Percentiles rank a stretch among this genome's conserved stretches.
phyloP scores from a whole-genome alignment of 2,329 filamentous ascomycete species.

The Colletotrichum sojae region DNA sequence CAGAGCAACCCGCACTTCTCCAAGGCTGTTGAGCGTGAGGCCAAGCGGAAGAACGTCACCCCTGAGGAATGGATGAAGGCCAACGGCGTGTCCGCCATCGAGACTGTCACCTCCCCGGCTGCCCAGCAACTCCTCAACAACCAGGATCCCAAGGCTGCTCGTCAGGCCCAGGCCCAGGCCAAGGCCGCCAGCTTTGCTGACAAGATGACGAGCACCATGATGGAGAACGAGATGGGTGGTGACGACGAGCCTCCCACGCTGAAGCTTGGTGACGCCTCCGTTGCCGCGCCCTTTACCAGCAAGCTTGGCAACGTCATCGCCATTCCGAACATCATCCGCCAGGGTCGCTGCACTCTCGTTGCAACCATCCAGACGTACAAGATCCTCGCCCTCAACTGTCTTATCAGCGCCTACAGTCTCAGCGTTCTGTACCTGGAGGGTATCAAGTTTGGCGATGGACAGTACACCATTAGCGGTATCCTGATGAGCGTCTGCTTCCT shows the following conservation, averaged over 20 bases:
- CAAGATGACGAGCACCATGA: constrained; percentile 87
- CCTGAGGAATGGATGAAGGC: constrained; percentile 69
- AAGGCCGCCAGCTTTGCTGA: constrained; percentile 87
- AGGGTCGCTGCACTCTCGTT: constrained; percentile 96
- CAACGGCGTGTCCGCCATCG: constrained; percentile 67
- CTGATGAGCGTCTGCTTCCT: constrained; percentile 99
- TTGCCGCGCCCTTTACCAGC: constrained; percentile 96
- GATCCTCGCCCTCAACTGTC: constrained; percentile 96
- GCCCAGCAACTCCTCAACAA: constrained; percentile 71
- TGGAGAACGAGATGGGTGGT: constrained; percentile 89
- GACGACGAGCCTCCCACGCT: constrained; percentile 94
- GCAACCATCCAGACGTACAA: constrained; percentile 99
- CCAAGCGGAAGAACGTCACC: constrained; percentile 80
- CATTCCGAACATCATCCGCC: constrained; percentile 97
- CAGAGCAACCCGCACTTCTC: constrained; percentile 93
- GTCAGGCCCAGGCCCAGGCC: constrained; percentile 76
- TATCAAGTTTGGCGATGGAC: constrained; percentile 98
- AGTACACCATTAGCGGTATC: constrained; percentile 99
- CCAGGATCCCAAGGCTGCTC: constrained; percentile 67
- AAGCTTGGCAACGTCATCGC: constrained; percentile 98
- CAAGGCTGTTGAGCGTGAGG: constrained; percentile 91
- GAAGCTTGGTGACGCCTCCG: constrained; percentile 96
- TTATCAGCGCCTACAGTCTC: constrained; percentile 97
- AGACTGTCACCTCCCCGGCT: constrained; percentile 77
- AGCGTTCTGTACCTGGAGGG: constrained; percentile 97